These are phyloP conservation scores for Ogataea haglerorum DNA, from an alignment of 805 yeast genomes.

Conservation along the genomic window DNA sequence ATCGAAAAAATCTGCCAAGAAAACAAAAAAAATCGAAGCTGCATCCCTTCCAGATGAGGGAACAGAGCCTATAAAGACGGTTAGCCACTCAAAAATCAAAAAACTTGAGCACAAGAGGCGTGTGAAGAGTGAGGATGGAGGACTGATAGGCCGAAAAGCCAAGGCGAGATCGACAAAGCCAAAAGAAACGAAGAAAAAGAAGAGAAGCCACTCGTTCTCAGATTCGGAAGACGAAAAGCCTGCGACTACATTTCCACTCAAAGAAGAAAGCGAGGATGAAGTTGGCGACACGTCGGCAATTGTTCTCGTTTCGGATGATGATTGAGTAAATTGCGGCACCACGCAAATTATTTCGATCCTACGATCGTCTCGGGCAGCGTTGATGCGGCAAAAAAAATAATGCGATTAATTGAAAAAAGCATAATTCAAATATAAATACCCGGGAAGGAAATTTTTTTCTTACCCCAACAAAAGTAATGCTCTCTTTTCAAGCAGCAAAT, in stretches of 20 bases:
- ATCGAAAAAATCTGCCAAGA: constrained; percentile 1
- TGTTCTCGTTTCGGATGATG: constrained; percentile 15
- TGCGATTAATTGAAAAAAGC: not conserved
- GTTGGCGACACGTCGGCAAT: constrained; percentile 18
- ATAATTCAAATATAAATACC: constrained; percentile 8
- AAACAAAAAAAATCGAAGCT: not conserved
- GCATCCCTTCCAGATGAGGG: not conserved
- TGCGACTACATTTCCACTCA: not conserved
- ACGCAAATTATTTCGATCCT: not conserved
- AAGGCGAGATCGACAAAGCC: not conserved
- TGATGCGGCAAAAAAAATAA: constrained; percentile 1
- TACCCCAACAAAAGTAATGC: constrained; percentile 25
- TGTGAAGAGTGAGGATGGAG: constrained; percentile 1
- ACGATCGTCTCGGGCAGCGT: not conserved
- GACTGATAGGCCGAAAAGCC: not conserved
- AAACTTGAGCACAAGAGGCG: not conserved
- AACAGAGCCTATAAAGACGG: not conserved
- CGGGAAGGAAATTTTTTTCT: not conserved
- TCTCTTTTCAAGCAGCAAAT: constrained; percentile 46
- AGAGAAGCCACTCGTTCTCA: not conserved
- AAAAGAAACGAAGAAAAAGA: not conserved
- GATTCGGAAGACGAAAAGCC: constrained; percentile 3
- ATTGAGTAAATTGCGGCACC: constrained; percentile 2
- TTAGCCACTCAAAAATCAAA: not conserved
- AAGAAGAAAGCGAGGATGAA: constrained; percentile 4